Base-by-base conservation (phyloP, 371 early-diverging fungal species). In the Actinomucor elegans region DNA sequence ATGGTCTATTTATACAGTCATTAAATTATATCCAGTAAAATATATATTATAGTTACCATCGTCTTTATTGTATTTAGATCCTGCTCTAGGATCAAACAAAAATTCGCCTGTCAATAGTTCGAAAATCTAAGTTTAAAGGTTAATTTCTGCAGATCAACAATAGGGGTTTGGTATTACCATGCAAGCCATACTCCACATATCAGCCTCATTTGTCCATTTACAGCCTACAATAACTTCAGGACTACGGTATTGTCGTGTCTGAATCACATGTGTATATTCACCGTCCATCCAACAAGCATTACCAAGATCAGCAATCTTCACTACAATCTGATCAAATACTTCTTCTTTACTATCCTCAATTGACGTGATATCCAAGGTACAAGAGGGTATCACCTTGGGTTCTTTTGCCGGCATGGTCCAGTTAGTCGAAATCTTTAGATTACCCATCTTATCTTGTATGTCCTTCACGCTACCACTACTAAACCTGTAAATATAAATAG, bases 221-320 rank as follows among this genome's bases (percentile, higher is more conserved):
- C 87, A 83, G 8, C 99, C 99, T 2, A 98, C 79, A 55, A 98
- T 94, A n/a, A 96, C 98, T 68, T 99, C 99, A 8, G 99, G 99
- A 14, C 94, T 88, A 46, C 99, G 89, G 61, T 99, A 99, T 69
- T 97, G 98, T 48, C 99, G 85, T 34, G 99, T 98, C 67, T 97
- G 98, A 55, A 99, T 97, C 57, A 97, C 94, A 56, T 90, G 90
- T 0, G 94, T 94, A 55, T 94, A 94, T 58, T 95, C 94, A 31
- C 94, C 88, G 61, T 96, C 84, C 11, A 85, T 85, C 93, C 94
- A 96, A 59, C 94, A 96, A 7, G 99, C 95, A 67, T 97, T 98
- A 11, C 99, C 98, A 23, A 98, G 79, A 78, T 98, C 99, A 8
- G 98, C 97, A 68, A 98, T 94, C 71, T 98, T 99, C 37, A 98